Evolutionary conservation across 179 eudicot genomes (phyloP).

Genomic region (Corrigiola litoralis): DNA sequence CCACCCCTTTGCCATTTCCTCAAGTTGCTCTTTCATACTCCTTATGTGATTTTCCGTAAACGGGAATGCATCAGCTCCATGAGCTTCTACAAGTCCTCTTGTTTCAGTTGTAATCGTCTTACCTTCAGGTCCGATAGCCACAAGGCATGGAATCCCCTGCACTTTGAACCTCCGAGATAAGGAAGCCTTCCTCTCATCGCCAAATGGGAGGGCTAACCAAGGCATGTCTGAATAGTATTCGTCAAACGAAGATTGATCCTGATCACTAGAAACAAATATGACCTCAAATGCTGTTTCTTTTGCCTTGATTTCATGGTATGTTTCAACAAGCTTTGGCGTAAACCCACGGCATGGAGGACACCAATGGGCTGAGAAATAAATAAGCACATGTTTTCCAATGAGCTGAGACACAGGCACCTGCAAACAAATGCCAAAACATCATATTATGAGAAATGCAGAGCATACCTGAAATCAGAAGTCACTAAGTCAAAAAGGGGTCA

Average conservation of each 20-base stretch:
- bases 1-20: conserved; percentile 61
- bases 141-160: conserved; percentile 56
- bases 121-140: conserved; percentile 61
- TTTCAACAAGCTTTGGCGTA: conserved; percentile 53
- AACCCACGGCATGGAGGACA: conserved; percentile 84
- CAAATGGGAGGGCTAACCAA: conserved; percentile 77
- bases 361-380: conserved; percentile 88
- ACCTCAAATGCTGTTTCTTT: conserved; percentile 48
- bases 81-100: conserved; percentile 43
- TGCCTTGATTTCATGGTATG: conserved; percentile 53
- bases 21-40: conserved; percentile 46
- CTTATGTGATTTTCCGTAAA: conserved; percentile 62
- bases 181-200: conserved; percentile 40
- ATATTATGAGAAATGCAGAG: background rate
- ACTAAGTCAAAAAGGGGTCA: background rate
- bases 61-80: conserved; percentile 73
- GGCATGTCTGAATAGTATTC: conserved; percentile 70
- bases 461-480: background rate
- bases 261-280: conserved; percentile 64
- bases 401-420: conserved; percentile 69
- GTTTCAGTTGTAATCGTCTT: conserved; percentile 63
- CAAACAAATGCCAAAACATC: background rate
- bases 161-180: conserved; percentile 53
- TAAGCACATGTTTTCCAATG: conserved; percentile 64
- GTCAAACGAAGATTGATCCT: conserved; percentile 47